Percentiles rank a stretch among this genome's conserved stretches.
These are phyloP conservation scores for Afroboletus lepidellus DNA, from an alignment of 1,284 basidiomycete genomes.

Conservation along the genomic window DNA sequence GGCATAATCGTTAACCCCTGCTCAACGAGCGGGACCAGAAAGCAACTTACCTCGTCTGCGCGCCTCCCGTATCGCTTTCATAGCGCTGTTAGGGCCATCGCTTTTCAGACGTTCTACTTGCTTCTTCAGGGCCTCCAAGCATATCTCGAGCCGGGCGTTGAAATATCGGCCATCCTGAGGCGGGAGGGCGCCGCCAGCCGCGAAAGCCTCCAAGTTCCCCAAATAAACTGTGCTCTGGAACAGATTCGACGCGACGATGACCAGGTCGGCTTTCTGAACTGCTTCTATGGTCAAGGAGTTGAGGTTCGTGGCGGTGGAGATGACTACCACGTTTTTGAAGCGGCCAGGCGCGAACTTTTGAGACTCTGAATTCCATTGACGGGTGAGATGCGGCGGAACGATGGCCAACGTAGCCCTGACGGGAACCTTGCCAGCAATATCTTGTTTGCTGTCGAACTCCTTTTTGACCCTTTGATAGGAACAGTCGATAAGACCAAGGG, in stretches of 20 bases:
- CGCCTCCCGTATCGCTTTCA: slow-evolving; percentile 59
- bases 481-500: slow-evolving; percentile 83
- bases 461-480: slow-evolving; percentile 55
- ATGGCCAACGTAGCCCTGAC: slow-evolving; percentile 81
- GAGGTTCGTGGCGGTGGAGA: slow-evolving; percentile 73
- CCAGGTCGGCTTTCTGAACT: slow-evolving; percentile 80
- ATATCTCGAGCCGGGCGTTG: slow-evolving; percentile 70
- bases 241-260: slow-evolving; percentile 85
- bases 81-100: slow-evolving; percentile 59
- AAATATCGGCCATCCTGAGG: slow-evolving; percentile 83
- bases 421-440: slow-evolving; percentile 66
- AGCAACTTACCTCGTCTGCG: slow-evolving; percentile 53
- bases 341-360: slow-evolving; percentile 73
- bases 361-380: slow-evolving; percentile 89
- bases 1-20: slow-evolving; percentile 10
- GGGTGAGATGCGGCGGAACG: slow-evolving; percentile 87
- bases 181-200: slow-evolving; percentile 65
- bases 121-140: slow-evolving; percentile 53
- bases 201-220: slow-evolving; percentile 69
- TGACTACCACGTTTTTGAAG: slow-evolving; percentile 64
- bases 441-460: slow-evolving; percentile 53
- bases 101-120: slow-evolving; percentile 70
- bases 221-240: slow-evolving; percentile 80
- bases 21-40: slow-evolving; percentile 2
- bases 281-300: slow-evolving; percentile 76